A percentile compares a stretch with the other conserved stretches of the same genome.
These are phyloP conservation scores for Chrysopogon serrulatus DNA, from an alignment of 176 grass and related monocot genomes.

Conservation along the genomic window DNA sequence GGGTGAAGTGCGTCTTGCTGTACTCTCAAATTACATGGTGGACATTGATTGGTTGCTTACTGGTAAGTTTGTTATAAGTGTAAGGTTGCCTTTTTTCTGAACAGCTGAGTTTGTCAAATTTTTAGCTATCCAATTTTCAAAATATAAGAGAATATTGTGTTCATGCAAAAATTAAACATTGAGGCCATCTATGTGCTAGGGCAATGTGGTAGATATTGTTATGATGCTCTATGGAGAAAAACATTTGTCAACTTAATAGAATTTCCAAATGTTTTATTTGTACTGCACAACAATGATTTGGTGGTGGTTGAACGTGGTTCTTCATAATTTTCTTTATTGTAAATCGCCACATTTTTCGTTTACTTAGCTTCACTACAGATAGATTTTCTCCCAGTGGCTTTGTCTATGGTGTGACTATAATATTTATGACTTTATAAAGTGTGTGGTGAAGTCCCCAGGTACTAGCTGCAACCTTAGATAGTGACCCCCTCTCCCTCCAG, in stretches of 20 bases:
- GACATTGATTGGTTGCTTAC: conserved; percentile 92
- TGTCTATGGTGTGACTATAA: not conserved
- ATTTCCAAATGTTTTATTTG: not conserved
- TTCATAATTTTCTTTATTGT: not conserved
- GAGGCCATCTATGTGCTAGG: not conserved
- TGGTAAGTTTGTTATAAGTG: conserved; percentile 37
- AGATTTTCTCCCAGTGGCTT: not conserved
- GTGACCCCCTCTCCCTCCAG: not conserved
- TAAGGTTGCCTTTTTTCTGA: not conserved
- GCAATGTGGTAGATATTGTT: not conserved
- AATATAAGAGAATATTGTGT: not conserved
- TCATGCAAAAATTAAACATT: not conserved
- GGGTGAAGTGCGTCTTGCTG: conserved; percentile 70
- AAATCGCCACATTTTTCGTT: not conserved
- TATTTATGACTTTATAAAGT: not conserved
- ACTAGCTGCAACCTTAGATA: not conserved
- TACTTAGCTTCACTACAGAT: not conserved
- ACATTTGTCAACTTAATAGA: not conserved
- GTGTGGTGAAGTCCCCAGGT: not conserved
- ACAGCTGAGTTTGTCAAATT: not conserved
- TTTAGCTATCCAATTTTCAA: not conserved
- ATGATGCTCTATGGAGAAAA: not conserved
- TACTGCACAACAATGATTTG: not conserved
- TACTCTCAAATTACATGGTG: conserved; percentile 98
- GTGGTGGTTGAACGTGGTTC: not conserved